phyloP scores from a whole-genome alignment of 2,329 filamentous ascomycete genomes.

The Graphium sp. region DNA sequence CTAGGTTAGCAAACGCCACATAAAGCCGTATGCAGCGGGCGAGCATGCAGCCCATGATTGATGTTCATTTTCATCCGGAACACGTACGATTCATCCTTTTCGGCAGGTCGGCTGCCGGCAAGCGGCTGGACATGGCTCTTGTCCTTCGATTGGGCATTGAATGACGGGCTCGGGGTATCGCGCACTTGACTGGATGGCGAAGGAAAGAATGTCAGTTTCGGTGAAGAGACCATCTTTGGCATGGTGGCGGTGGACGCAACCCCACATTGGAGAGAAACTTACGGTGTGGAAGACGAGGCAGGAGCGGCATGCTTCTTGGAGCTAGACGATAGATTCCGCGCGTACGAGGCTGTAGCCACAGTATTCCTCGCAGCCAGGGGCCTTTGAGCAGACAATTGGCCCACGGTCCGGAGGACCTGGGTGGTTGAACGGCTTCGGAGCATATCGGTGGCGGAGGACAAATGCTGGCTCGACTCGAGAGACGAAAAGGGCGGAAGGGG shows the following conservation, averaged over 20 bases:
- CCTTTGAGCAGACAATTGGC: no score
- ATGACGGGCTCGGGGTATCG: constrained; percentile 44
- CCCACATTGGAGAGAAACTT: no score
- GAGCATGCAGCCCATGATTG: constrained; percentile 1
- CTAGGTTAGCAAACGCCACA: no score
- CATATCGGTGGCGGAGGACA: constrained; percentile 17
- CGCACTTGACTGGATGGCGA: constrained; percentile 20
- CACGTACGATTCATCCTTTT: constrained; percentile 70
- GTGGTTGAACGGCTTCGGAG: constrained; percentile 29
- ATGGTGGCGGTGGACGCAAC: no score
- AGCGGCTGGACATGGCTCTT: constrained; percentile 53
- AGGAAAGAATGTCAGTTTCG: not conserved
- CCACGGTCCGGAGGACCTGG: constrained; percentile 26
- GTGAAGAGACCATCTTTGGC: not conserved
- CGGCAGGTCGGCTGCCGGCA: constrained; percentile 37
- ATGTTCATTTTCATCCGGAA: no score
- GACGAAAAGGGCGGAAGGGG: constrained; percentile 1
- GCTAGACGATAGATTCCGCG: no score
- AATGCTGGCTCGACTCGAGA: not conserved
- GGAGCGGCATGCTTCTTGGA: no score
- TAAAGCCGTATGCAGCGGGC: constrained; percentile 4
- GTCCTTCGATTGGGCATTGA: constrained; percentile 29
- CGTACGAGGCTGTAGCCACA: no score
- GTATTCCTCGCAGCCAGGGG: no score
- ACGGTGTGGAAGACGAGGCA: no score